A percentile compares a stretch with the other conserved stretches of the same genome.
These are phyloP conservation scores for Balakata baccata DNA, from an alignment of 345 rosid species.

Conservation along the genomic window DNA sequence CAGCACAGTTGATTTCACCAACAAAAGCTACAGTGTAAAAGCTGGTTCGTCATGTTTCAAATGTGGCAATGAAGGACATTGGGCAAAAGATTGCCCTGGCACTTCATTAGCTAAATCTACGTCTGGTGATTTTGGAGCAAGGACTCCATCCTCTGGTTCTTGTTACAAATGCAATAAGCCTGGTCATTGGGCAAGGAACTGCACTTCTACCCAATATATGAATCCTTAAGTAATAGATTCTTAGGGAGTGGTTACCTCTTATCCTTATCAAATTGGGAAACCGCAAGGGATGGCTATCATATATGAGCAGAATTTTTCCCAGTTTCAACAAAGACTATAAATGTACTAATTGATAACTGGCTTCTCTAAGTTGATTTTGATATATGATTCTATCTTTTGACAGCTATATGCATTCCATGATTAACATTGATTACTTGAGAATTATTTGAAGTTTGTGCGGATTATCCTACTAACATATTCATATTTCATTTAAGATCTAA, in stretches of 20 bases:
- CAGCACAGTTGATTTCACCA: conserved; percentile 11
- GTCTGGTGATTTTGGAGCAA: not conserved
- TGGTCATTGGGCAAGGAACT: conserved; percentile 66
- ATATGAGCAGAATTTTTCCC: not conserved
- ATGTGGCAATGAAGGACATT: conserved; percentile 51
- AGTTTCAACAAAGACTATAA: not conserved
- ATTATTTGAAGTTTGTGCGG: not conserved
- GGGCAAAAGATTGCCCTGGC: conserved; percentile 46
- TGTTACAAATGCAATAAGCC: conserved; percentile 52
- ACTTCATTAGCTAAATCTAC: conserved; percentile 20
- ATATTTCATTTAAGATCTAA: too few relatives aligned
- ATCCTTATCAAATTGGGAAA: too few relatives aligned
- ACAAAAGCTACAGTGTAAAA: conserved; percentile 24
- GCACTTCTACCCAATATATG: conserved; percentile 31
- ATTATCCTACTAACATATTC: too few relatives aligned
- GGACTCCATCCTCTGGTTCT: conserved; percentile 21
- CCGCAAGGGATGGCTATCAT: not conserved
- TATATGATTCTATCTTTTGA: not conserved
- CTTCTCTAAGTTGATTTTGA: not conserved
- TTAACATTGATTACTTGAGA: not conserved
- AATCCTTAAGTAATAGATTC: not conserved
- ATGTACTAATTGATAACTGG: not conserved
- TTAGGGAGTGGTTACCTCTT: not conserved
- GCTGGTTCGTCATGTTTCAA: conserved; percentile 41
- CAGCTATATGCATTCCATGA: not conserved